Base-by-base conservation (phyloP, 2,329 filamentous ascomycete species). In the Ophiostoma australiae region DNA sequence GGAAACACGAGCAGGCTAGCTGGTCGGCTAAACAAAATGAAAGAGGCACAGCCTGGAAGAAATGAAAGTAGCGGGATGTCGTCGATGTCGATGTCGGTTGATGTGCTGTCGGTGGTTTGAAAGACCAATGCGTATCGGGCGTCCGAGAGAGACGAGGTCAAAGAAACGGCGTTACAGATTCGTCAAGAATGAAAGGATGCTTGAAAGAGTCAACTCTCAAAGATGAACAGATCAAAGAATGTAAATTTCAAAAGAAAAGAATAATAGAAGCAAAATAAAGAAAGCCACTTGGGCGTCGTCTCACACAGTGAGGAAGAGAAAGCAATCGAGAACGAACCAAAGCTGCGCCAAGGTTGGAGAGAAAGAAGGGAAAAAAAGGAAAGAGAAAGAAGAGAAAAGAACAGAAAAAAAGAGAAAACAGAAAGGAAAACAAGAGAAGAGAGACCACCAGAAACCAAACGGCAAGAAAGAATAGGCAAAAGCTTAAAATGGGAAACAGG, bases 241-340 rank as follows among this genome's bases (percentile, higher is more conserved):
- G 41, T 63, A 15, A 65, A 66, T 23, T 48, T 41, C 27, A 23
- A 65, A 71, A 71, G 68, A 66, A 72, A 75, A 73, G n/a, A 70
- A 75, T 23, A 55, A 44, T 69, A 58, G 13, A 67, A 70, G 39
- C 44, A 48, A 35, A 65, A n/a, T 13, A 10, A 72, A 63, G 72
- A 75, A 75, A 73, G 72, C 75, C 73, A 73, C 74, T 52, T 58
- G 1, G 67, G 69, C 66, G 69, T 70, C 66, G 69, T 69, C 71
- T 72, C 68, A 69, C 68, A 33, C 69, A 55, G 68, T 61, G 71
- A 72, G 71, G 55, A 65, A 41, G 66, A 68, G 70, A 70, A 66
- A n/a, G n/a, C 20, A 35, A 66, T 66, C 35, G 63, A 39, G 20
- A 66, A 33, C 27, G 58, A 63, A 63, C 27, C 58, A 63, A 58